Evolutionary conservation across 805 yeast species (phyloP).

Genomic region (Saccharomycopsis vini): DNA sequence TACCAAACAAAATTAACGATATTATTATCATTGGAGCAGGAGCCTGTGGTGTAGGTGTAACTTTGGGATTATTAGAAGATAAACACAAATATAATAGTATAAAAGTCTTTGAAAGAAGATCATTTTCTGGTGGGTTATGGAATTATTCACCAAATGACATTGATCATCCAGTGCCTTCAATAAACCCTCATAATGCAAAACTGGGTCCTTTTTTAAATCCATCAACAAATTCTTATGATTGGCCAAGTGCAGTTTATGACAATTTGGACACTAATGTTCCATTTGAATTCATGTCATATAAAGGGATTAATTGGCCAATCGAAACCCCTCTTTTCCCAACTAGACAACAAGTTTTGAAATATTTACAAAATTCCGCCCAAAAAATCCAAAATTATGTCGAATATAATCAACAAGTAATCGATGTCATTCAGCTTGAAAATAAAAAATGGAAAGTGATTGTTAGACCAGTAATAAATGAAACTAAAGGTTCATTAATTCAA

Average conservation of each 20-base stretch:
- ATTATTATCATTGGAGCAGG: neutral
- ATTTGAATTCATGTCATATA: constrained; percentile 56
- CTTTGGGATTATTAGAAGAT: neutral
- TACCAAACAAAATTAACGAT: neutral
- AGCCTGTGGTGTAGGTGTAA: neutral
- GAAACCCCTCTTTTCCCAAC: constrained; percentile 45
- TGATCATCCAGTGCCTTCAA: neutral
- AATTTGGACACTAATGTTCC: constrained; percentile 63
- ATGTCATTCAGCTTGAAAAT: neutral
- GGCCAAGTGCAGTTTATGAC: constrained; percentile 54
- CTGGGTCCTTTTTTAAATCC: too few relatives aligned
- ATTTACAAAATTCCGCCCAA: constrained; percentile 45
- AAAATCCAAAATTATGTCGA: constrained; percentile 27
- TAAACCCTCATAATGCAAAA: too few relatives aligned
- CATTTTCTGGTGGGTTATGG: neutral
- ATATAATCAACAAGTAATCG: neutral
- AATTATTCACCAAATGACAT: neutral
- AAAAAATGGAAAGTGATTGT: constrained; percentile 35
- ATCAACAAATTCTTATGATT: constrained; percentile 24
- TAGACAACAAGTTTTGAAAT: constrained; percentile 51
- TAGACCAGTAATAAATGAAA: constrained; percentile 26
- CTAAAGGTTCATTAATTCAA: neutral
- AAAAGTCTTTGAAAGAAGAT: neutral
- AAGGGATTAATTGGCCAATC: constrained; percentile 39
- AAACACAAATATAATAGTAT: neutral